phyloP scores from a whole-genome alignment of 352 stramenopile species.

The Poterioochromonas sp. region DNA sequence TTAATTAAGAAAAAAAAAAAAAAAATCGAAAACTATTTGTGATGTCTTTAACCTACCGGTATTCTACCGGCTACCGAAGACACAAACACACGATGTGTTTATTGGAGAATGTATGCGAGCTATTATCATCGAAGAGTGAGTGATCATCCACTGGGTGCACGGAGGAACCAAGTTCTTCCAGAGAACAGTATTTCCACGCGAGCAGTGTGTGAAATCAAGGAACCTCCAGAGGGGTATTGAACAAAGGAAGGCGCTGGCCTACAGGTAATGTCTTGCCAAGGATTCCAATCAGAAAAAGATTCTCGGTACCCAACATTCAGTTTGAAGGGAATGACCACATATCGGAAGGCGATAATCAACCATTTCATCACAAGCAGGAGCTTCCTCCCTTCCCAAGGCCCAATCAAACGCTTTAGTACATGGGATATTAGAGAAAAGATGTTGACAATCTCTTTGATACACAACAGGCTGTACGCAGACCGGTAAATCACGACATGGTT shows the following conservation, averaged over 20 bases:
- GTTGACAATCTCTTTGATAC: background rate
- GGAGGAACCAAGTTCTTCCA: no score
- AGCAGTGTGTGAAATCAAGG: no score
- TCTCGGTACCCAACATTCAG: background rate
- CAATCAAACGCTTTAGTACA: constrained; percentile 21
- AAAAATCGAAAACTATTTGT: no score
- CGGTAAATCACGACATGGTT: background rate
- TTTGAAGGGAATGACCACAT: background rate
- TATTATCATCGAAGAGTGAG: no score
- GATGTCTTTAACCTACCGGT: no score
- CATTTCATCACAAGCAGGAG: background rate
- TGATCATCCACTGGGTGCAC: no score
- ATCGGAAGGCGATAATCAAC: background rate
- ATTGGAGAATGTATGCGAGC: no score
- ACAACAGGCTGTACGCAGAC: background rate
- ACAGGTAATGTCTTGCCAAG: background rate
- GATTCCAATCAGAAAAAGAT: background rate
- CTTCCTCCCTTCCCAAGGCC: background rate
- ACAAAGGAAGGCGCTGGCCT: background rate
- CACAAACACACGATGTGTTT: no score
- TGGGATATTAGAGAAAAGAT: background rate
- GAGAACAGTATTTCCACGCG: no score
- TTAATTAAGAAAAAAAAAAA: no score
- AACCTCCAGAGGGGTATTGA: background rate
- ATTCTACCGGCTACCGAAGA: no score